phyloP scores from a whole-genome alignment of 352 stramenopile genomes.

The Achlya hypogyna region DNA sequence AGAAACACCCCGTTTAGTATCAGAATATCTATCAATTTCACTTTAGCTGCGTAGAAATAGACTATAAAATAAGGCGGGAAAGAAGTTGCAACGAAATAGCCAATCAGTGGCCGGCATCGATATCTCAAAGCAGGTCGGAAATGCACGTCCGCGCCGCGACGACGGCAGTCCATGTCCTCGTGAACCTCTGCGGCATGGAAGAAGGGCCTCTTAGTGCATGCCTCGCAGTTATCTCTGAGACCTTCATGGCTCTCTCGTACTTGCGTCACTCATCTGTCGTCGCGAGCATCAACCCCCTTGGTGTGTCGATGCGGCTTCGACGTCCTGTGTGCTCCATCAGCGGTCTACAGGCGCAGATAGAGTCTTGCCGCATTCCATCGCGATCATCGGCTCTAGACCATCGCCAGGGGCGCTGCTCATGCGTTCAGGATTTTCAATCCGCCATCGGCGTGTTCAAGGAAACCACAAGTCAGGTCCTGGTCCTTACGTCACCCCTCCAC shows the following conservation, averaged over 20 bases:
- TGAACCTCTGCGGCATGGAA: slow-evolving; percentile 11
- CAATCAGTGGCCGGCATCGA: too few species aligned
- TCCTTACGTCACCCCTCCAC: neutral
- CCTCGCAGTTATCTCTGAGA: neutral
- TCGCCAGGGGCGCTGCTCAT: neutral
- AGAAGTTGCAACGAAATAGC: too few species aligned
- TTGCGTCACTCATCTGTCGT: slow-evolving; percentile 9
- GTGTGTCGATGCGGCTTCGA: neutral
- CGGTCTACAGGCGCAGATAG: slow-evolving; percentile 1
- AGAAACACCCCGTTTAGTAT: too few species aligned
- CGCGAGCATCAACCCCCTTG: slow-evolving; percentile 17
- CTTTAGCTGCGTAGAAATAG: too few species aligned
- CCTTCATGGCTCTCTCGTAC: neutral
- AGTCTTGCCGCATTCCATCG: neutral
- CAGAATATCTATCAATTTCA: too few species aligned
- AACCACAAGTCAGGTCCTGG: neutral
- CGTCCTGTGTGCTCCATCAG: slow-evolving; percentile 8
- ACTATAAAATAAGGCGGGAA: too few species aligned
- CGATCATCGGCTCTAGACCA: neutral
- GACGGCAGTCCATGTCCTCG: slow-evolving; percentile 8
- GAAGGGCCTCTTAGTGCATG: neutral
- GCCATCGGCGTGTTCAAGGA: neutral
- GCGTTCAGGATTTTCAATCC: neutral
- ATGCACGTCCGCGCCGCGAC: neutral
- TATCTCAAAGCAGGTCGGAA: too few species aligned